These are phyloP conservation scores for Actinomortierella wolfii DNA, from an alignment of 371 early-diverging fungal species.

Conservation along the genomic window DNA sequence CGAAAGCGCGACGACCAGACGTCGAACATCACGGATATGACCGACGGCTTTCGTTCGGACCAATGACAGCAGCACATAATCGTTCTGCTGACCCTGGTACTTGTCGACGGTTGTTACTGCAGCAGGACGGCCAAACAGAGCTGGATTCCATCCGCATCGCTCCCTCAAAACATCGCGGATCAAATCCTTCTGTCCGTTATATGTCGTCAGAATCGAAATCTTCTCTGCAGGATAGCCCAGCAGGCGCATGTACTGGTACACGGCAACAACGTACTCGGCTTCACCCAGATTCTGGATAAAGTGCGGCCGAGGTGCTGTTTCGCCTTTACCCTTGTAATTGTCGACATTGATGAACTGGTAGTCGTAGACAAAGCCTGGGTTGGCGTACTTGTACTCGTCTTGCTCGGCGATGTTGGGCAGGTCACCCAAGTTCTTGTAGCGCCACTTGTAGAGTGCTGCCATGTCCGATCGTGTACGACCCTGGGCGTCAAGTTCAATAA, in stretches of 20 bases:
- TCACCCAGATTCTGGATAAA: slow-evolving; percentile 95
- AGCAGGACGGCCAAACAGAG: slow-evolving; percentile 72
- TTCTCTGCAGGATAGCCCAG: slow-evolving; percentile 88
- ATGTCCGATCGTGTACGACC: slow-evolving; percentile 84
- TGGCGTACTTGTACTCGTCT: slow-evolving; percentile 61
- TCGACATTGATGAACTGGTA: slow-evolving; percentile 87
- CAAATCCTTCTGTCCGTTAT: slow-evolving; percentile 93
- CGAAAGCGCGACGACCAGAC: slow-evolving; percentile 89
- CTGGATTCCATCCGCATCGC: slow-evolving; percentile 83
- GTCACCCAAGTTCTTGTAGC: slow-evolving; percentile 73
- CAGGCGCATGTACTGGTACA: slow-evolving; percentile 95
- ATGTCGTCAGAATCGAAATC: slow-evolving; percentile 92
- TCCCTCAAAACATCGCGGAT: slow-evolving; percentile 86
- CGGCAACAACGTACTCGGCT: slow-evolving; percentile 94
- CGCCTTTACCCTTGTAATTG: slow-evolving; percentile 79
- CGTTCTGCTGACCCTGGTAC: slow-evolving; percentile 94
- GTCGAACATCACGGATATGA: slow-evolving; percentile 88
- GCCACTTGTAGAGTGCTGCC: slow-evolving; percentile 84
- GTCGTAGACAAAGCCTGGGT: slow-evolving; percentile 84
- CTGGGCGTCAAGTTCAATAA: slow-evolving; percentile 76
- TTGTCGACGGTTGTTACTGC: slow-evolving; percentile 90
- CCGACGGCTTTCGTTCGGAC: slow-evolving; percentile 91
- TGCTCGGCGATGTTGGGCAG: slow-evolving; percentile 51
- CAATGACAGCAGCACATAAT: slow-evolving; percentile 92
- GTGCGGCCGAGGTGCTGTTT: slow-evolving; percentile 78